Evolutionary conservation across 441 rosid species (phyloP), one percentile per base, ranked within the genome.

Genomic region (Theobroma grandiflorum): DNA sequence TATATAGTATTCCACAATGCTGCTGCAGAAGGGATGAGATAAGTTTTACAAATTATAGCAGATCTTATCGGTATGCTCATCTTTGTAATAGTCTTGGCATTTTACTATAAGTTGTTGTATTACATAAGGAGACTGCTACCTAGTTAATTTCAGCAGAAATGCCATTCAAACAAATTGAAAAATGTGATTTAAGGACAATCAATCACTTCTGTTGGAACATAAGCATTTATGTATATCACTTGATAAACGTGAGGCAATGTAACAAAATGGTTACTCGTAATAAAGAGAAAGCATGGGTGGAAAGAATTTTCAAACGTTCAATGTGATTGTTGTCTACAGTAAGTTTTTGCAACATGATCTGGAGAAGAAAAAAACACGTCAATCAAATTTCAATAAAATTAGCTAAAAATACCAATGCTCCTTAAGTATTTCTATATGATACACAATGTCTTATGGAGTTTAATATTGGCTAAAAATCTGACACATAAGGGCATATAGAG

Each of bases 21-120:
- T 38, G 26, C 58, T 26, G 74, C 10, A 47, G 10, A 53, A 53
- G 31, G 18, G 49, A 37, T 53, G 76, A 53, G 64, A 35, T 9
- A 72, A 55, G 40, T 50, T 71, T 33, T 71, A 49, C 59, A 50
- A 65, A 71, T 71, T 71, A 16, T 71, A 49, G 26, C 58, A 71
- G 43, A 71, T 49, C 58, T 71, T 50, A 71, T 71, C 59, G 75
- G 35, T 8, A 50, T 52, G 26, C 61, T 33, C 70, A 67, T 67
- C 50, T 67, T 67, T n/a, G 52, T n/a, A 69, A 71, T 50, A 33
- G 22, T 49, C 43, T 50, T 50, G 43, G 45, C 45, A 33, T 35
- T 31, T 71, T 71, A 7, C 43, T 71, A 43, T 71, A 71, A 71
- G 31, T n/a, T 70, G 59, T 70, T 70, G 74, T 35, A 22, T 58